These are phyloP conservation scores for Yarrowia sp. DNA, from an alignment of 805 yeast species.

Conservation along the genomic window DNA sequence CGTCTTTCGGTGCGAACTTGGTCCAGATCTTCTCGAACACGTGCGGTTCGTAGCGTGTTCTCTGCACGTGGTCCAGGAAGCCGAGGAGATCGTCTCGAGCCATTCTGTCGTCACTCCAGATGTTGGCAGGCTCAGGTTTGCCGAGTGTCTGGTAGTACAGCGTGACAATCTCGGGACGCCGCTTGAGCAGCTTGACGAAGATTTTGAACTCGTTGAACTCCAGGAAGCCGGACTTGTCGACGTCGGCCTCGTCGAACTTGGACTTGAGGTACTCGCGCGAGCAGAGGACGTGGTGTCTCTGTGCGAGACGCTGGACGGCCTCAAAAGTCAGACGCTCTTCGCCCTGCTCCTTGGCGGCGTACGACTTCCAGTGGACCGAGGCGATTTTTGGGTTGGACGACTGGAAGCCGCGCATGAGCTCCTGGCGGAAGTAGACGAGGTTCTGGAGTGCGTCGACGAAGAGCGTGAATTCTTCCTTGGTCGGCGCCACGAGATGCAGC, in stretches of 20 bases:
- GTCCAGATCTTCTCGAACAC: conserved; percentile 41
- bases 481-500: conserved; percentile 69
- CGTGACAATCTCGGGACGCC: conserved; percentile 56
- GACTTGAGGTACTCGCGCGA: conserved; percentile 50
- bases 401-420: conserved; percentile 60
- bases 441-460: conserved; percentile 55
- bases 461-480: conserved; percentile 51
- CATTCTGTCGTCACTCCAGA: conserved; percentile 25
- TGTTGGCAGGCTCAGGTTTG: conserved; percentile 29
- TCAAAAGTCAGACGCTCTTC: conserved; percentile 48
- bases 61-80: conserved; percentile 52
- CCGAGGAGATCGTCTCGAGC: conserved; percentile 38
- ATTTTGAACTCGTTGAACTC: conserved; percentile 70
- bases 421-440: conserved; percentile 56
- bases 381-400: conserved; percentile 64
- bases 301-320: conserved; percentile 65
- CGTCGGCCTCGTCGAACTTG: conserved; percentile 56
- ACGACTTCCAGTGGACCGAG: conserved; percentile 60
- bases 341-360: conserved; percentile 38
- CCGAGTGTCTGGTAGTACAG: conserved; percentile 46
- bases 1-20: conserved; percentile 39
- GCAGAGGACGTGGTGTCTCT: conserved; percentile 69
- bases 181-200: conserved; percentile 67
- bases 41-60: conserved; percentile 42
- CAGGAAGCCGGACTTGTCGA: conserved; percentile 49